phyloP scores from a whole-genome alignment of 2,329 filamentous ascomycete species.

The Claviceps monticola region DNA sequence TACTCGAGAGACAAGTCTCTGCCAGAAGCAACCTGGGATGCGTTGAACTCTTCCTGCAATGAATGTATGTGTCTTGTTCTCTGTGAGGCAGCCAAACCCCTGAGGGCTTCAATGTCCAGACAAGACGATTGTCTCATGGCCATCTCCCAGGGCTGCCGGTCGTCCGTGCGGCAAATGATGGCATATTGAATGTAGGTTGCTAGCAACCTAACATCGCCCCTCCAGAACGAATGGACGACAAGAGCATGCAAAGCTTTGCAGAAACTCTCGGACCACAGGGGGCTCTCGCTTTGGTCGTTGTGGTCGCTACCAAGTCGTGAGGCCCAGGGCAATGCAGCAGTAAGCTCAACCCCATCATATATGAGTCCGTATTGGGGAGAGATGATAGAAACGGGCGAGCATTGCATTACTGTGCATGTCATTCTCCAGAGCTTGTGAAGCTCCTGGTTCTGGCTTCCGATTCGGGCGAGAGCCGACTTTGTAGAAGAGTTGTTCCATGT shows the following conservation, averaged over 20 bases:
- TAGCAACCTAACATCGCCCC: background rate
- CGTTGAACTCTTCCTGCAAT: background rate
- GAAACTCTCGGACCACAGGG: conserved; percentile 1
- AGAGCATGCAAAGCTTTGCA: background rate
- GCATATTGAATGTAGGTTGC: conserved; percentile 1
- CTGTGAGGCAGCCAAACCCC: background rate
- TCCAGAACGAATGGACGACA: conserved; percentile 1
- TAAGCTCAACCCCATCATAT: background rate
- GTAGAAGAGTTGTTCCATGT: background rate
- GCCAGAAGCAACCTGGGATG: background rate
- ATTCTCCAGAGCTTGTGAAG: background rate
- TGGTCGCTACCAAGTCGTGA: no score
- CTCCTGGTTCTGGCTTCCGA: background rate
- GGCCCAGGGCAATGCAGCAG: background rate
- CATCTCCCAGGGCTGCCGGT: conserved; percentile 2
- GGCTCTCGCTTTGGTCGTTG: background rate
- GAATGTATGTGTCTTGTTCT: background rate
- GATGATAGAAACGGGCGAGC: background rate
- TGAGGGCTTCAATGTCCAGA: background rate
- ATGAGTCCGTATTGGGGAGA: background rate
- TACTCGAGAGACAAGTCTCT: background rate
- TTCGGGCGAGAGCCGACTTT: background rate
- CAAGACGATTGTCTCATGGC: background rate
- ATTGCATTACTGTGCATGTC: background rate
- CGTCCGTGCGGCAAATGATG: background rate